Evolutionary conservation across 2,329 filamentous ascomycete genomes (phyloP).

Genomic region (Ceratocystis variospora): DNA sequence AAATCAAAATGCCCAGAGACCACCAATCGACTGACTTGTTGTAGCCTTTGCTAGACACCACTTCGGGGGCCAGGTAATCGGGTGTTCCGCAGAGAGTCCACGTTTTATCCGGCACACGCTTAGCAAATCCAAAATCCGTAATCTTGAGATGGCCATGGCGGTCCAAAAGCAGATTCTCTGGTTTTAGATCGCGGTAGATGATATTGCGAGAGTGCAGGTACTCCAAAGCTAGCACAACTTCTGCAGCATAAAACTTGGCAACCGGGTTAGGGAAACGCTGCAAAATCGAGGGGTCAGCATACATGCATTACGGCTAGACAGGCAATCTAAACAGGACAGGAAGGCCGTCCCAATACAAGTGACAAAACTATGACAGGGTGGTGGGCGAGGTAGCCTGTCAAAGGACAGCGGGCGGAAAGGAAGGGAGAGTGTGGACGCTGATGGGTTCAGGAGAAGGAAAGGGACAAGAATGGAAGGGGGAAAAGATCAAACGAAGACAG

Average conservation of each 20-base stretch:
- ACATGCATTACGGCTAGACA: neutral
- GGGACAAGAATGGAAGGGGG: neutral
- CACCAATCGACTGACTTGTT: slow-evolving; percentile 99
- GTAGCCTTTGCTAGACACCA: slow-evolving; percentile 98
- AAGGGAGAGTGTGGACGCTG: neutral
- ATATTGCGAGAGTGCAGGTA: slow-evolving; percentile 92
- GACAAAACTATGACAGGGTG: no score
- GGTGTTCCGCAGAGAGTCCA: slow-evolving; percentile 98
- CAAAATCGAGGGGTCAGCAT: neutral
- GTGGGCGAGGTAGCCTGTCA: no score
- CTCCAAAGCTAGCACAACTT: slow-evolving; percentile 88
- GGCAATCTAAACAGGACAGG: neutral
- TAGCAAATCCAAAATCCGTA: slow-evolving; percentile 96
- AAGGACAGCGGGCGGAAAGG: no score
- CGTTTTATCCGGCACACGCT: slow-evolving; percentile 95
- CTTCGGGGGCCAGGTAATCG: slow-evolving; percentile 92
- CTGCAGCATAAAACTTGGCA: slow-evolving; percentile 96
- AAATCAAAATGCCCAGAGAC: slow-evolving; percentile 95
- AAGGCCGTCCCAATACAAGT: neutral
- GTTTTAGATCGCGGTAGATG: slow-evolving; percentile 95
- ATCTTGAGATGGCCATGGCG: slow-evolving; percentile 92
- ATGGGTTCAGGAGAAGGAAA: neutral
- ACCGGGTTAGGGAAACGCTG: slow-evolving; percentile 97
- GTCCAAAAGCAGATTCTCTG: slow-evolving; percentile 83
- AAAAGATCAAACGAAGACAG: neutral